Evolutionary conservation across 176 grass and related monocot genomes (phyloP), one percentile per base, ranked within the genome.

Genomic region (Tillandsia fasciculata): DNA sequence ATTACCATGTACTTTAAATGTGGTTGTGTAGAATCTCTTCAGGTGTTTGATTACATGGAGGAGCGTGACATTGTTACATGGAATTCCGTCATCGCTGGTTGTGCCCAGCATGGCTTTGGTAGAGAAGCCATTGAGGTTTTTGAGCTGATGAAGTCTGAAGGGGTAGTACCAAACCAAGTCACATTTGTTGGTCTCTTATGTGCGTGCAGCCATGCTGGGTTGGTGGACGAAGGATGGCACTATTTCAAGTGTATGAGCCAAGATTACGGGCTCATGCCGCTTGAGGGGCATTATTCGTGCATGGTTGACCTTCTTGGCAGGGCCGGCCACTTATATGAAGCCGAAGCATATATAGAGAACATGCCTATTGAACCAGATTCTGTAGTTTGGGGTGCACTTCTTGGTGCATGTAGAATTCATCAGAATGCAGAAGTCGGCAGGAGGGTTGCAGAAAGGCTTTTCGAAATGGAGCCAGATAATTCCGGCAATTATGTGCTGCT

Each of bases 351-450:
- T 65, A 76, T 91, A 52, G 80, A 70, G 49, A 70, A 87, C 64
- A 91, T 91, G 84, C 85, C 78, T 73, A 84, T 87, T 49, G 78
- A 84, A 28, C 84, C 88, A 71, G 84, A 87, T 71, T 51, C 73
- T 3, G 88, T 91, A 29, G 75, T 91, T 67, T 91, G 84, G 88
- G 81, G 84, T 74, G 85, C 88, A 61, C 79, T 91, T 87, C 84
- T 91, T 50, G 85, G 85, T 70, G 84, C 84, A 48, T 87, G 81
- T 49, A 87, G 86, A 67, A 82, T 91, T 77, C 70, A 87, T 77
- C 83, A 81, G 66, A 81, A 79, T 52, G 82, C 80, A 66, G 81
- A 87, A 63, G 53, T 91, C 74, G 81, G 88, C 78, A 84, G 61
- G 69, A 79, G 78, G 53, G 13, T 80, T 72, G 83, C 81, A 20